These are phyloP conservation scores for Anthracocystis walkeri DNA, from an alignment of 1,284 basidiomycete species.

Conservation along the genomic window DNA sequence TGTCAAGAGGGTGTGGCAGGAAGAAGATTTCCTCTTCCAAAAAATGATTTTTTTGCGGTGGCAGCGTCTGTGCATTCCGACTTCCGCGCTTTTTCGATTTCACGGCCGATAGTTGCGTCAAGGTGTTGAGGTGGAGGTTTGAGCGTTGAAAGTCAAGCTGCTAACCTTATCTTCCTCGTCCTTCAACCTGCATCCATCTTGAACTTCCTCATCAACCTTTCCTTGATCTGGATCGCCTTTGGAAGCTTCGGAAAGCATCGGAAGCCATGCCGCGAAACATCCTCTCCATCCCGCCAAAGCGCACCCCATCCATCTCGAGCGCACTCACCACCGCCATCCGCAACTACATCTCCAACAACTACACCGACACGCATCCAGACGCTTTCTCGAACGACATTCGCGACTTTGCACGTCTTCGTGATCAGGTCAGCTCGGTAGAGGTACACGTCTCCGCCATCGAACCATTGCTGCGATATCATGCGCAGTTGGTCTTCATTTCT, in stretches of 20 bases:
- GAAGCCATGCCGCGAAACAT: conserved; percentile 58
- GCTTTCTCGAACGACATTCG: conserved; percentile 85
- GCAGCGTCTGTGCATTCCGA: conserved; percentile 32
- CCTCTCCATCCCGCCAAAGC: conserved; percentile 58
- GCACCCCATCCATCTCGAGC: conserved; percentile 39
- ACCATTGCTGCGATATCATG: conserved; percentile 77
- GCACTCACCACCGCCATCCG: conserved; percentile 72
- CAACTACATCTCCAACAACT: conserved; percentile 77
- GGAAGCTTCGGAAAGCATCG: neutral
- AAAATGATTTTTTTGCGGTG: conserved; percentile 9
- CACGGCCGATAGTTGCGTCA: conserved; percentile 18
- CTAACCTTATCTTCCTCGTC: neutral
- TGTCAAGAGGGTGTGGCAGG: neutral
- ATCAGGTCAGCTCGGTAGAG: conserved; percentile 73
- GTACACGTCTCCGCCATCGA: conserved; percentile 64
- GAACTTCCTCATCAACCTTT: neutral
- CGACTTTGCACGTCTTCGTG: conserved; percentile 78
- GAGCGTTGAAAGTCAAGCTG: too few relatives aligned
- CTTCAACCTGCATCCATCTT: neutral
- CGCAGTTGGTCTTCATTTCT: conserved; percentile 83
- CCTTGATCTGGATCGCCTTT: neutral
- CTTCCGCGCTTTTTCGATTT: conserved; percentile 6
- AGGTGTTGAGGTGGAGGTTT: conserved; percentile 43
- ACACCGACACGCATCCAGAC: conserved; percentile 85
- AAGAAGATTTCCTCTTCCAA: conserved; percentile 1